phyloP scores from a whole-genome alignment of 2,329 filamentous ascomycete species.

The Samsoniella hepiali region DNA sequence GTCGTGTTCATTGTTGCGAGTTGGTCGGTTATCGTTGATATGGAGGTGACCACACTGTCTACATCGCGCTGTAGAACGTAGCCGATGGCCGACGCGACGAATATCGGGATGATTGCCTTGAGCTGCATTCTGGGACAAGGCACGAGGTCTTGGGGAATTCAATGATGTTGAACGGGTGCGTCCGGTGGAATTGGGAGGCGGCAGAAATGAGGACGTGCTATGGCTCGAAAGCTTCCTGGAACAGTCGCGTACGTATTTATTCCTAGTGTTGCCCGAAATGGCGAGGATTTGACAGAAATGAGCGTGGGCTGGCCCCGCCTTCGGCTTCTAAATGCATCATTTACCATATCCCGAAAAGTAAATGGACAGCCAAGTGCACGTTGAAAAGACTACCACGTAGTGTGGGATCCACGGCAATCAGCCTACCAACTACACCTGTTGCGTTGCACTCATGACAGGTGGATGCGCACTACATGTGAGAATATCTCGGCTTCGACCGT shows the following conservation, averaged over 20 bases:
- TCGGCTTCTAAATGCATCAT: too few species aligned
- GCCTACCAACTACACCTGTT: background rate
- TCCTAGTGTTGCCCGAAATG: too few species aligned
- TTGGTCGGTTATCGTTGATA: background rate
- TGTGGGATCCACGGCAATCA: background rate
- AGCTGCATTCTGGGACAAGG: background rate
- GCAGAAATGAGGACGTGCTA: too few species aligned
- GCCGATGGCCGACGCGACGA: background rate
- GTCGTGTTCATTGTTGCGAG: slow-evolving; percentile 6
- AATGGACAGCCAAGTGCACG: too few species aligned
- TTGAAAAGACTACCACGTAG: too few species aligned
- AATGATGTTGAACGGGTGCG: background rate
- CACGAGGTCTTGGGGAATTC: background rate
- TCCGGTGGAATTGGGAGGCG: too few species aligned
- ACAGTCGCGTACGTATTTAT: too few species aligned
- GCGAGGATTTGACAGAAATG: too few species aligned
- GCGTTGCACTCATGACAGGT: background rate
- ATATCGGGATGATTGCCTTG: background rate
- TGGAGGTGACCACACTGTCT: background rate
- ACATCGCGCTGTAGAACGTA: background rate
- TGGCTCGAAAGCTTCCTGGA: too few species aligned
- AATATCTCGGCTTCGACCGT: background rate
- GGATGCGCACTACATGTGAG: slow-evolving; percentile 7
- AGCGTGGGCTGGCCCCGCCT: too few species aligned
- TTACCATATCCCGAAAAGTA: too few species aligned